Evolutionary conservation across 2,329 filamentous ascomycete genomes (phyloP), one percentile per base, ranked within the genome.

Genomic region (Coniochaeta ligniaria): DNA sequence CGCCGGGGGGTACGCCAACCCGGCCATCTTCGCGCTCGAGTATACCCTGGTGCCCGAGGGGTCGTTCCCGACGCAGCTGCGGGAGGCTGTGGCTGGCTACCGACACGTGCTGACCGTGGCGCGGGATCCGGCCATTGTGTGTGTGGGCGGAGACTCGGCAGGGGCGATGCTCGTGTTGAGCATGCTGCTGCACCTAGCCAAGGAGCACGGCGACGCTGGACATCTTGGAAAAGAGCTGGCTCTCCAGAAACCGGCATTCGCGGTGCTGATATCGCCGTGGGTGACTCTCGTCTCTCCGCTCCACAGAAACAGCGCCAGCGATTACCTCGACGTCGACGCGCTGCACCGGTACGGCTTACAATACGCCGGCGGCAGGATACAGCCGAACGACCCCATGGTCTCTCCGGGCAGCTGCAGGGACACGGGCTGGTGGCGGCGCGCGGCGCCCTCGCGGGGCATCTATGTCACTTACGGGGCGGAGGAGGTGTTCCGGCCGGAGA

Each of bases 241-340:
- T 5, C 54, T 61, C 31, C 36, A 55, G 17, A 64, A 62, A 41
- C 65, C 60, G 60, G 72, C 66, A 60, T 70, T 92, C 68, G 90
- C 88, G 1, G 79, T 87, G 24, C 78, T 95, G 62, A 90, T 96
- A 62, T 93, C 89, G 11, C 91, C 91, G 0, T 96, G 92, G 92
- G 80, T 87, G 14, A 89, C 87, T 1, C 82, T 96, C 45, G 78
- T 91, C 43, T 91, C 89, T 0, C 74, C 78, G 7, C 81, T 83
- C 59, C 88, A 93, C 67, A 79, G 78, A 59, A 85, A 89, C 65
- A 94, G 89, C 0, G 71, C 76, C 4, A 90, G 88, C 65, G 92
- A 96, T 72, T 96, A 90, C 69, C 81, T 96, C 38, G 85, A 92
- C 67, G 79, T 81, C 20, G 74, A 81, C 17, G 86, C 80, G 59